Evolutionary conservation across 192 early-diverging fungal genomes (phyloP).

Genomic region (Coemansia furcata): DNA sequence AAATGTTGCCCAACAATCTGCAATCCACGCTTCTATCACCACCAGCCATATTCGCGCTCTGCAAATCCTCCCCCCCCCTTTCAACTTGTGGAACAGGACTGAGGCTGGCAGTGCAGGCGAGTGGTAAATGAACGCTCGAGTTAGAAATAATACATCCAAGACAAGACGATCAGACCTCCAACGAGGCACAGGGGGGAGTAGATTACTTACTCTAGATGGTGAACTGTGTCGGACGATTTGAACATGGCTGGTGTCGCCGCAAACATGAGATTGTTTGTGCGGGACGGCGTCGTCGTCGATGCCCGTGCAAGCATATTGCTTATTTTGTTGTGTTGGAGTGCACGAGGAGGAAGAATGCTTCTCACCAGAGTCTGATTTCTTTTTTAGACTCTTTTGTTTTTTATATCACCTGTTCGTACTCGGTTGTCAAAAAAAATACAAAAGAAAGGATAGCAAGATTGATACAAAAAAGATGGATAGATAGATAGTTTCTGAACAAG

Average conservation of each 20-base stretch:
- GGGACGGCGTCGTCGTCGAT: neutral
- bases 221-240: neutral
- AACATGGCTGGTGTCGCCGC: neutral
- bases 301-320: slow-evolving; percentile 5
- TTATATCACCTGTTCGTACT: neutral
- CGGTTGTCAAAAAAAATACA: neutral
- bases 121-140: neutral
- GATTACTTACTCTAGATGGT: neutral
- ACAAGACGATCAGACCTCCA: slow-evolving; percentile 2
- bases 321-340: neutral
- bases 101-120: neutral
- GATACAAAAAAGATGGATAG: neutral
- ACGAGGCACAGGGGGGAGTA: neutral
- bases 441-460: neutral
- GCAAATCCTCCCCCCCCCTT: neutral
- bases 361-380: neutral
- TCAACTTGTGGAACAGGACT: neutral
- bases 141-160: neutral
- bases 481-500: neutral
- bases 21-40: neutral
- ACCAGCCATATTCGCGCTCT: slow-evolving; percentile 6
- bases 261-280: slow-evolving; percentile 3
- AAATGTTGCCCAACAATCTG: neutral
- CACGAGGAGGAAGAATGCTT: neutral
- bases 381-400: neutral